Base-by-base conservation (phyloP, 2,329 filamentous ascomycete species). In the Beauveria rudraprayagi region DNA sequence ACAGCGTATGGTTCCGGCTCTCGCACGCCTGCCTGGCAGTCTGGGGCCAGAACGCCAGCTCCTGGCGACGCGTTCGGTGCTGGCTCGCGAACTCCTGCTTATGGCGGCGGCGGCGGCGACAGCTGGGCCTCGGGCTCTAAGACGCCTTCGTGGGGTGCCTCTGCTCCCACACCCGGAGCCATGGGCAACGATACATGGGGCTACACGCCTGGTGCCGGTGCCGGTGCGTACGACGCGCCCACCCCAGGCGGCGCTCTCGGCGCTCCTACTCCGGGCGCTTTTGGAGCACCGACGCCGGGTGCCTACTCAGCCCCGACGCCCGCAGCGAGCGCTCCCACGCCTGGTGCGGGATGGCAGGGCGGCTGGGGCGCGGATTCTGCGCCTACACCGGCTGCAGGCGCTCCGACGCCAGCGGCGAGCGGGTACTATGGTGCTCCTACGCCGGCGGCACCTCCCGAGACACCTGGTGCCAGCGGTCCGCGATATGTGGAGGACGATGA, bases 11-110 rank as follows among this genome's bases (percentile, higher is more conserved):
- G 91, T 19, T 81, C 82, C 24, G 86, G 87, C 34, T 82, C 82
- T 53, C 84, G 89, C 58, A 92, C 88, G 1, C 89, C 89, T 8
- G 88, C 88, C 5, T 92, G 89, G 89, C 87, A 87, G 62, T 88
- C 91, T 2, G 89, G 89, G 57, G 85, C 87, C 59, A 88, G 89
- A 71, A 93, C 89, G 1, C 78, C 90, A 59, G 84, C 84, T 1
- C 68, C 67, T 22, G 78, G 80, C 16, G 83, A 88, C 68, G 79
- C 80, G 22, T 90, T 88, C 68, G 83, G 81, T 60, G 80, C 82
- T 61, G 87, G 88, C 8, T 87, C 84, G n/a, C 88, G 85, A 68
- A 88, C 84, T 14, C 87, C 83, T 50, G 88, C 81, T 58, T 91
- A 86, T 66, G 75, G 75, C 26, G 73, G 75, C 24, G 73, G 76